Evolutionary conservation across 768 basidiomycete genomes (phyloP).

Genomic region (Strobilomyces confusus): DNA sequence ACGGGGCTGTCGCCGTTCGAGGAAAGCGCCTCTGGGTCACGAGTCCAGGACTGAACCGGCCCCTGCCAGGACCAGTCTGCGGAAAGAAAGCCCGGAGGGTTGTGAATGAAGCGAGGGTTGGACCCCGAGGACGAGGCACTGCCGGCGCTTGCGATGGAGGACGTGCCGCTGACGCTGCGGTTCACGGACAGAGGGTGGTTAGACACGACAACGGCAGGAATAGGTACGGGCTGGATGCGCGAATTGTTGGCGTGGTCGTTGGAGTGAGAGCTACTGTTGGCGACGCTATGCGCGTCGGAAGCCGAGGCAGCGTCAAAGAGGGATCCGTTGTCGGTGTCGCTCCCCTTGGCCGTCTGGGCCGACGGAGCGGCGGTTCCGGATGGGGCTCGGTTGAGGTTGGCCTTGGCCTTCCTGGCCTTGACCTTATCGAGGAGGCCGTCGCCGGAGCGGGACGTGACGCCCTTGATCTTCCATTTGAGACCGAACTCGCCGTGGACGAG

Average conservation of each 20-base stretch:
- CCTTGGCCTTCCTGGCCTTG: constrained; percentile 26
- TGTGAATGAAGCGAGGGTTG: constrained; percentile 1
- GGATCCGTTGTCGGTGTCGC: constrained; percentile 25
- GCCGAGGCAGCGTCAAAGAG: constrained; percentile 22
- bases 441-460: constrained; percentile 40
- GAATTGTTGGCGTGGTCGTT: constrained; percentile 10
- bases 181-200: constrained; percentile 14
- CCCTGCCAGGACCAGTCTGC: constrained; percentile 24
- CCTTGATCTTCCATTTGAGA: constrained; percentile 69
- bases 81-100: constrained; percentile 22
- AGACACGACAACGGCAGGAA: constrained; percentile 30
- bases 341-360: constrained; percentile 11
- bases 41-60: background rate
- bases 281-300: constrained; percentile 27
- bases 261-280: constrained; percentile 27
- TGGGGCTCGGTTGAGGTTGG: background rate
- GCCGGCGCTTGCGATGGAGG: constrained; percentile 19
- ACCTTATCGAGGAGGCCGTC: constrained; percentile 41
- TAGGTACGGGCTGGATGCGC: constrained; percentile 2
- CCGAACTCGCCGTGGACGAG: constrained; percentile 69
- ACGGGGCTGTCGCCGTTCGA: background rate
- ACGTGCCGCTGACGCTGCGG: constrained; percentile 22
- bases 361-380: background rate
- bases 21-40: background rate
- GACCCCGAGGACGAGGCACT: constrained; percentile 20